Base-by-base conservation (phyloP, 768 basidiomycete genomes). In the Imleria badia region DNA sequence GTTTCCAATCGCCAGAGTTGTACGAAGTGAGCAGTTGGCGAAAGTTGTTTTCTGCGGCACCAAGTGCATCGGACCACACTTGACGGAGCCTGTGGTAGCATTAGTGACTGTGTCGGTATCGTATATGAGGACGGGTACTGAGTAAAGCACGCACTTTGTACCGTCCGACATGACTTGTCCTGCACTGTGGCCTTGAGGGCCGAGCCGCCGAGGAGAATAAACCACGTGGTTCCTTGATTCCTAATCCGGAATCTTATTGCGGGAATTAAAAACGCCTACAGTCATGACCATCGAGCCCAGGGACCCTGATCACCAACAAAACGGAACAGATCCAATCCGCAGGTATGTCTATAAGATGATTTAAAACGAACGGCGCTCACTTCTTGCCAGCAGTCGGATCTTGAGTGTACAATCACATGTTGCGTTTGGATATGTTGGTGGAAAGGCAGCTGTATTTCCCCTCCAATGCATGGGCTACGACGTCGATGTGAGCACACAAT, bases 391-490 rank as follows among this genome's bases (percentile, higher is more conserved):
- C 22, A 80, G 80, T 46, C 78, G 94, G 23, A 81, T 98, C 10
- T 77, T 98, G 39, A 94, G 91, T 62, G 83, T 98, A 46, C 96
- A 98, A 64, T 93, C 90, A 3, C 96, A 98, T 64, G 96, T 98
- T 54, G 84, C 88, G 11, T 92, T 86, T 60, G 96, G 96, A 45
- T 98, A 96, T 65, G 96, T 95, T 8, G 96, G 95, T 54, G 86
- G 86, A 26, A 90, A 89, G 67, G 87, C 87, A 10, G 87, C 88
- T 0, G 80, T 84, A 6, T 89, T 89, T 62, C 86, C 87, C 1
- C 83, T 84, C 60, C 96, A 83, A 78, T 91, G 79, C 56, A 81
- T 98, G 42, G 96, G 94, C 12, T 98, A 88, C 72, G 94, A 99
- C 61, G 95, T 98, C 42, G 97, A 99, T 76, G 93, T 92, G 70